Evolutionary conservation across 2,329 filamentous ascomycete species (phyloP).

Genomic region (Fusarium chuoi): DNA sequence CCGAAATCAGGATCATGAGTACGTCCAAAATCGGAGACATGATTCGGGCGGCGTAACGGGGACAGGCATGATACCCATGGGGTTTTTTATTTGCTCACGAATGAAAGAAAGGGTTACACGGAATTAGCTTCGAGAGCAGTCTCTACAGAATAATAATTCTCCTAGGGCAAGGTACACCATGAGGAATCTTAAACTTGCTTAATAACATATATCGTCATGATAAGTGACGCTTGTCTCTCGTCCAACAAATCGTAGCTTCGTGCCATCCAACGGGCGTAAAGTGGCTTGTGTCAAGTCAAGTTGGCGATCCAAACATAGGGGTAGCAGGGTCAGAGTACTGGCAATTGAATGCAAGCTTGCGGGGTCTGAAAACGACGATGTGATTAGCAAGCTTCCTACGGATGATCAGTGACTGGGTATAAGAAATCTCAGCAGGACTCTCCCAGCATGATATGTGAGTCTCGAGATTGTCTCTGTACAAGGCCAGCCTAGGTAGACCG

Average conservation of each 20-base stretch:
- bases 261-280: no score
- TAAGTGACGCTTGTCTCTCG: background rate
- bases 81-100: slow-evolving; percentile 38
- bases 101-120: slow-evolving; percentile 5
- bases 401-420: background rate
- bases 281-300: background rate
- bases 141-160: slow-evolving; percentile 27
- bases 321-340: background rate
- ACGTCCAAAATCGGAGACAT: slow-evolving; percentile 16
- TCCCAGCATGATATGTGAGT: background rate
- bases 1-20: slow-evolving; percentile 1
- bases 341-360: background rate
- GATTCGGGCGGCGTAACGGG: slow-evolving; percentile 34
- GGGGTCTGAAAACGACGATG: background rate
- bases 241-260: background rate
- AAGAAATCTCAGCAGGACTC: background rate
- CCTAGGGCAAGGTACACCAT: slow-evolving; percentile 2
- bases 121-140: slow-evolving; percentile 24
- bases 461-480: background rate
- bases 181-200: background rate
- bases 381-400: background rate
- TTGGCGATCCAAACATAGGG: background rate
- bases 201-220: background rate
- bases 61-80: slow-evolving; percentile 43
- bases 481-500: background rate